Percentiles rank a stretch among this genome's conserved stretches.
Evolutionary conservation across 768 basidiomycete genomes (phyloP).

Genomic region (Cystobasidium ongulense): DNA sequence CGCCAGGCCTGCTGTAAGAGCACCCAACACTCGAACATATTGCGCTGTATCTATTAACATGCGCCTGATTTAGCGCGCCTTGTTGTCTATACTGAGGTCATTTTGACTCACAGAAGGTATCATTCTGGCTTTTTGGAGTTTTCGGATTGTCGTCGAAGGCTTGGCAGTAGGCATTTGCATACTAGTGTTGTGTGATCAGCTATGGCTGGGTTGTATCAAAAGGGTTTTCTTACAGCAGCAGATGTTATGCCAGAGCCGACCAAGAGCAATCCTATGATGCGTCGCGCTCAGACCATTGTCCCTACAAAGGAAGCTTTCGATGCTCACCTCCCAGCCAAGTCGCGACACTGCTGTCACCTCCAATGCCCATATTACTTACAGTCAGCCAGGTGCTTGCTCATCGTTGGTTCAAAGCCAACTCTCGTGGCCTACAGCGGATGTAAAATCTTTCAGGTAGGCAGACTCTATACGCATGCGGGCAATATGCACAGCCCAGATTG

Average conservation of each 20-base stretch:
- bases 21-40: constrained; percentile 1
- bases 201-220: background rate
- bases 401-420: background rate
- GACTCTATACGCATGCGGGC: background rate
- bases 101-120: background rate
- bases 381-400: background rate
- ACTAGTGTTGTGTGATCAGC: background rate
- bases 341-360: background rate
- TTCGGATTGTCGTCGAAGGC: background rate
- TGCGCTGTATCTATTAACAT: background rate
- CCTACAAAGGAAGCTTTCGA: background rate
- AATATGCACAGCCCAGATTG: background rate
- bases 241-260: background rate
- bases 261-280: background rate
- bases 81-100: too few species aligned
- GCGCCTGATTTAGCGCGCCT: background rate
- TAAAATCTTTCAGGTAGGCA: background rate
- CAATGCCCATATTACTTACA: background rate
- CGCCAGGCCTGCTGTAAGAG: background rate
- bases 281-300: background rate
- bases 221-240: background rate
- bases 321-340: background rate
- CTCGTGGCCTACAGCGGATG: background rate
- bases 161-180: background rate
- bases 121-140: background rate